These are phyloP conservation scores for Diutina pseudorugosa DNA, from an alignment of 1,139 yeast genomes.

Conservation along the genomic window DNA sequence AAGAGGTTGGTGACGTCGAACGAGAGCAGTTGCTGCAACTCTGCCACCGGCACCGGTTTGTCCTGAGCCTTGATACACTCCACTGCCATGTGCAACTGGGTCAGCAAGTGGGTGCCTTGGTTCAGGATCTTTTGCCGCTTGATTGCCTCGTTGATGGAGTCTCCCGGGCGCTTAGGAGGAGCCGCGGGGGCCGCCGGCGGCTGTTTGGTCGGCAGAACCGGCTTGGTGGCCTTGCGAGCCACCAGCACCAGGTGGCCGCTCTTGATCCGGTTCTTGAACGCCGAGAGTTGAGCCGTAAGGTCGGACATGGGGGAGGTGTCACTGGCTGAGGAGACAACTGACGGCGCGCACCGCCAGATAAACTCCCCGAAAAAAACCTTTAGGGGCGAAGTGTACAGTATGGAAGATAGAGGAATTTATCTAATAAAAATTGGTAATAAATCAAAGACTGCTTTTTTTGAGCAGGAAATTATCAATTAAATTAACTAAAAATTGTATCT, in stretches of 20 bases:
- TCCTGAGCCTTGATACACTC: slow-evolving; percentile 69
- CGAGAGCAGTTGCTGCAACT: slow-evolving; percentile 48
- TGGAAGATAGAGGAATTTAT: too few relatives aligned
- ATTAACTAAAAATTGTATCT: too few relatives aligned
- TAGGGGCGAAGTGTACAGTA: too few relatives aligned
- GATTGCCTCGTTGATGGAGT: slow-evolving; percentile 21
- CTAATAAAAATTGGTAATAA: too few relatives aligned
- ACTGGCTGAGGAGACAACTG: background rate
- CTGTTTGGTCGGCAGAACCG: slow-evolving; percentile 8
- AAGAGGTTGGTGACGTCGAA: slow-evolving; percentile 35
- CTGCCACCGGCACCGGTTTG: slow-evolving; percentile 51
- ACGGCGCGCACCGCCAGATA: background rate
- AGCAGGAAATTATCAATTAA: too few relatives aligned
- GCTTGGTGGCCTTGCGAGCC: slow-evolving; percentile 8
- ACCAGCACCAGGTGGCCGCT: slow-evolving; percentile 34
- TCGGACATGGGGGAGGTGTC: slow-evolving; percentile 25
- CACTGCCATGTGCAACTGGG: slow-evolving; percentile 77
- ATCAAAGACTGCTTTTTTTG: too few relatives aligned
- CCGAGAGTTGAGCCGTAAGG: slow-evolving; percentile 35
- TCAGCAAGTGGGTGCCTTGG: slow-evolving; percentile 55
- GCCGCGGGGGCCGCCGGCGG: slow-evolving; percentile 8
- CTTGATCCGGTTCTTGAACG: slow-evolving; percentile 35
- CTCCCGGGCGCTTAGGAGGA: slow-evolving; percentile 9
- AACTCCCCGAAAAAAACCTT: too few relatives aligned
- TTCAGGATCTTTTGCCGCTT: slow-evolving; percentile 26